Evolutionary conservation across 345 rosid species (phyloP), one percentile per base, ranked within the genome.

Genomic region (Sisymbrium irio): DNA sequence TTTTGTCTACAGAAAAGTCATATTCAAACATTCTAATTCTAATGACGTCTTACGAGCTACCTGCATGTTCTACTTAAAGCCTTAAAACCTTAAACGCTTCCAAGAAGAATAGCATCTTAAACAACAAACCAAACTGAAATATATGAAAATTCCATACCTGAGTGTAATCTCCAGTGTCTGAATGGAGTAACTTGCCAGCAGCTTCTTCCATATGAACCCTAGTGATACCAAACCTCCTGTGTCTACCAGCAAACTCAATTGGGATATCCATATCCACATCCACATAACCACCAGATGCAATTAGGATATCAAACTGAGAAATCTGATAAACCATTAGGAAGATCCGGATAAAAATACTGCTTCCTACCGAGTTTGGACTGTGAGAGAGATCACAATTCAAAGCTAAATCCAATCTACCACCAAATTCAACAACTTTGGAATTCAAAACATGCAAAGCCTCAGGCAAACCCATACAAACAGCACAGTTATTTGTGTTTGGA

Each of bases 181-280:
- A 81, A 76, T 94, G 97, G 68, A 94, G 83, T 12, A 91, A 80
- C 85, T 94, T 91, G 56, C 97, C 97, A 7, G 97, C 97, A 83
- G 91, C 98, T 80, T 94, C 98, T 80, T 94, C 98, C 96, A 94
- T 91, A 79, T 91, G 96, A 87, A 94, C 91, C 75, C 97, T 85
- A 47, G 98, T 94, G 70, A 91, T 80, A 69, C 96, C 97, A 70
- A 91, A 94, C 71, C 85, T 86, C 87, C 84, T 86, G 40, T 89
- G 97, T 11, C 96, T 94, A 58, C 98, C 96, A 69, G 97, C 96
- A 82, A 84, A 87, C 70, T 94, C 99, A 67, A 91, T 71, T 0
- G 97, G 97, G 50, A 94, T 83, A 80, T 94, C 97, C 85, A 94
- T 83, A 80, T 94, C 97, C 85, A 91, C 76, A 77, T 94, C 97